A percentile compares a stretch with the other conserved stretches of the same genome.
These are phyloP conservation scores for Hericium coralloides DNA, from an alignment of 768 basidiomycete species.

Conservation along the genomic window DNA sequence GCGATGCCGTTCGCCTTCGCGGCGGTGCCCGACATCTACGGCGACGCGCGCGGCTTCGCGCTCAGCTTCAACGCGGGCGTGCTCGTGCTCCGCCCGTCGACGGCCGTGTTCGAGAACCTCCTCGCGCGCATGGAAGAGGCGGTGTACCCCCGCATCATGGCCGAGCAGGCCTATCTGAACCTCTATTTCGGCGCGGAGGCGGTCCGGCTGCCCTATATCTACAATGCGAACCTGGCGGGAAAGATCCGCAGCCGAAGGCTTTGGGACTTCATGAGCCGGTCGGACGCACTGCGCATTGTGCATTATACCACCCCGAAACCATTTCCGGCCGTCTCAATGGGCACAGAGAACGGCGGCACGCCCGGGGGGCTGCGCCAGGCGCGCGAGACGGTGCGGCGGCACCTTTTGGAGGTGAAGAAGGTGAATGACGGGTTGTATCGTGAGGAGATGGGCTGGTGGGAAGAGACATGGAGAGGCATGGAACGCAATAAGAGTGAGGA, in stretches of 20 bases:
- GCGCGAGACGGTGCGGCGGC: constrained; percentile 16
- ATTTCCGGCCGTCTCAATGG: constrained; percentile 10
- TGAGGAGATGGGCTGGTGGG: constrained; percentile 28
- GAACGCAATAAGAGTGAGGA: constrained; percentile 1
- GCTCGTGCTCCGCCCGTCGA: constrained; percentile 26
- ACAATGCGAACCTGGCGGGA: constrained; percentile 34
- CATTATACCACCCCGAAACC: constrained; percentile 32
- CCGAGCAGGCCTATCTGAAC: constrained; percentile 35
- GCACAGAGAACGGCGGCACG: constrained; percentile 2
- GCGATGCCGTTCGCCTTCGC: constrained; percentile 25
- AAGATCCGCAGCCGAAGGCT: constrained; percentile 24
- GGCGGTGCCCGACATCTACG: constrained; percentile 20
- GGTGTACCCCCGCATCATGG: constrained; percentile 23
- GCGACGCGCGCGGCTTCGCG: constrained; percentile 14
- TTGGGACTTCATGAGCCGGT: constrained; percentile 24
- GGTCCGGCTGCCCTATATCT: constrained; percentile 29
- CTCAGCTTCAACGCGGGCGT: constrained; percentile 32
- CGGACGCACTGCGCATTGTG: constrained; percentile 25
- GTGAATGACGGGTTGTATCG: constrained; percentile 19
- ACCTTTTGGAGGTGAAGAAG: constrained; percentile 14
- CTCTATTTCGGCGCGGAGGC: constrained; percentile 28
- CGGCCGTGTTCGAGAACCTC: constrained; percentile 22
- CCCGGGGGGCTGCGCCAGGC: constrained; percentile 5
- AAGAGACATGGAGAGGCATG: constrained; percentile 24
- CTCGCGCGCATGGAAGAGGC: constrained; percentile 20